Conservation (phyloP, 306 rosid genomes). For the Sindora glabra region DNA sequence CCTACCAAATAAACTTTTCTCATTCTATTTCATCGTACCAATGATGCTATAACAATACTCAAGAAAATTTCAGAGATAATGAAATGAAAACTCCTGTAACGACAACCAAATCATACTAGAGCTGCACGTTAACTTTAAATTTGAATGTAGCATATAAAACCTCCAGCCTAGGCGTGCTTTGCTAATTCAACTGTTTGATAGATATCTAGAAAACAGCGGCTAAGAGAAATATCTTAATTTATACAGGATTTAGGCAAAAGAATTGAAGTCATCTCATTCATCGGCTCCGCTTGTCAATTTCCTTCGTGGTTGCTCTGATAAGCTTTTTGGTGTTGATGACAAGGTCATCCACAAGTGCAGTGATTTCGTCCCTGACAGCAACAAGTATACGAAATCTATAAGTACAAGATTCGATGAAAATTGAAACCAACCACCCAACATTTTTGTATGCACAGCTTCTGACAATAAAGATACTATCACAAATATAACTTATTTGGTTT, state of each 20-base stretch:
- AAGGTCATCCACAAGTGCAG: constrained; percentile 64
- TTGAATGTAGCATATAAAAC: no score
- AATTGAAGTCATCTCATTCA: constrained; percentile 20
- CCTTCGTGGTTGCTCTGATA: constrained; percentile 54
- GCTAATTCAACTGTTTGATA: neutral
- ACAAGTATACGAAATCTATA: neutral
- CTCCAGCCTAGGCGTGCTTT: no score
- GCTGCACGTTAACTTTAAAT: no score
- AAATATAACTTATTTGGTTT: neutral
- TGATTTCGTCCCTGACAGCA: constrained; percentile 54
- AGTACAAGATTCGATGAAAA: neutral
- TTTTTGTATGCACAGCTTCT: no score
- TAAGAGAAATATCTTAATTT: neutral
- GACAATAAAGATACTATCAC: no score
- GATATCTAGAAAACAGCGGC: neutral
- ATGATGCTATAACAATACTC: no score
- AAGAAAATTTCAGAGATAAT: no score
- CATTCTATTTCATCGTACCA: no score
- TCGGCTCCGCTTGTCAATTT: constrained; percentile 71
- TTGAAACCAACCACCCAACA: constrained; percentile 4
- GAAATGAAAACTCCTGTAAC: no score
- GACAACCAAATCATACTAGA: no score
- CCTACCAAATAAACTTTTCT: no score
- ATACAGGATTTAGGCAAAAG: constrained; percentile 7
- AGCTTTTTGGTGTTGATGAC: constrained; percentile 61